phyloP scores from a whole-genome alignment of 345 rosid genomes.

The Ailanthus altissimus region DNA sequence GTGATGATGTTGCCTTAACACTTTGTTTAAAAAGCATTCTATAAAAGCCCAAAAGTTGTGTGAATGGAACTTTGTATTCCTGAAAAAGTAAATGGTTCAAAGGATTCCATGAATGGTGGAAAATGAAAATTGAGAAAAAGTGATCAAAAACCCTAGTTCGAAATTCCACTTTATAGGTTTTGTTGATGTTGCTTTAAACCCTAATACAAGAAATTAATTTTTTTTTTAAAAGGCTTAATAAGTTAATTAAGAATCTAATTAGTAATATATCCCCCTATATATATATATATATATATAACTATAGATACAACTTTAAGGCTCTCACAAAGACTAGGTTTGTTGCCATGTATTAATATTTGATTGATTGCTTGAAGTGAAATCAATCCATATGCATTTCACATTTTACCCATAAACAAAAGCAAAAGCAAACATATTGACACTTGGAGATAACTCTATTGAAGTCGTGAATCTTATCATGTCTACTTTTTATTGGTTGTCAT shows the following conservation, averaged over 20 bases:
- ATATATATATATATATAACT: background rate
- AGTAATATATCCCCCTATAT: too few relatives aligned
- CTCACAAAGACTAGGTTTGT: background rate
- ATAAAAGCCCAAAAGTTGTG: conserved; percentile 26
- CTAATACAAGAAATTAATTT: background rate
- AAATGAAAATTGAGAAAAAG: background rate
- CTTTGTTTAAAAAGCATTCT: conserved; percentile 15
- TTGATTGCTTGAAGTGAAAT: background rate
- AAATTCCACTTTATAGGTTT: conserved; percentile 30
- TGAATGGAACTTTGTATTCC: conserved; percentile 31
- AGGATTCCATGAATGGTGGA: conserved; percentile 34
- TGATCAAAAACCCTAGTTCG: conserved; percentile 17
- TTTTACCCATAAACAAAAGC: background rate
- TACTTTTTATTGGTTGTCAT: too few relatives aligned
- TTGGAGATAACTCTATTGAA: too few relatives aligned
- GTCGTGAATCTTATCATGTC: too few relatives aligned
- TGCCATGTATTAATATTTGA: background rate
- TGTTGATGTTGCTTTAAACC: conserved; percentile 4
- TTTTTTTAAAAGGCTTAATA: too few relatives aligned
- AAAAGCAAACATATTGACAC: background rate
- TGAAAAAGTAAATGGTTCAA: background rate
- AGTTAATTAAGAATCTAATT: too few relatives aligned
- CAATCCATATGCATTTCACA: background rate
- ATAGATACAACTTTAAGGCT: background rate
- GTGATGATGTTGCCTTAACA: conserved; percentile 8